Base-by-base conservation (phyloP, 352 stramenopile species). In the Albugo laibachii region DNA sequence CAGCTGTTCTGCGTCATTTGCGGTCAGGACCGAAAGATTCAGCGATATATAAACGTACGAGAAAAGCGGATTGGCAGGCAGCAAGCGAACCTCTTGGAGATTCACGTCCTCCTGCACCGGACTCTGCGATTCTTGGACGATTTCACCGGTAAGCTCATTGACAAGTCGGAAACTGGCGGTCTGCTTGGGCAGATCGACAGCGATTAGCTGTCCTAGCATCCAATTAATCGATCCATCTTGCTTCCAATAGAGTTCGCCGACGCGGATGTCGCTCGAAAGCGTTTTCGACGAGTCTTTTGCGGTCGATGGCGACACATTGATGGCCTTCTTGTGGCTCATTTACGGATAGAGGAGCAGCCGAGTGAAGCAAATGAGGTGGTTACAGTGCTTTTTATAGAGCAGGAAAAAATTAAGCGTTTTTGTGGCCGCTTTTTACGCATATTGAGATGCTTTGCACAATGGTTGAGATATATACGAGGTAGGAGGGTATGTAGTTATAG, bases 231-330 rank as follows among this genome's bases (percentile, higher is more conserved):
- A 37, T 8, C 71, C 73, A 14, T 82, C 63, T 42, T 85, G 69
- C 36, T 74, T 78, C 77, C 77, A 89, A 58, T 86, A 89, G 36
- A 89, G 58, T 13, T 86, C 77, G 36, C 77, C 77, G 6, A 89
- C 24, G 24, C 24, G 24, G 24, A 31, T 31, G 24, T 31, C 24
- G 3, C 8, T 8, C 8, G 8, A 3, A 3, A 31, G 24, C 24
- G 24, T 31, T 31, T 31, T 31, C 8, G 24, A 10, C 24, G 24
- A 10, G 3, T 31, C 24, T 31, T 31, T 31, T 31, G 24, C 3
- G 24, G 8, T 8, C 24, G 24, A 31, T 31, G 24, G 24, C 3
- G 24, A 8, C 24, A 31, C 24, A 31, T 31, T 31, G 24, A 31
- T 31, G 24, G 24, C 24, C 24, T 31, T 31, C 8, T 31, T 31